phyloP scores from a whole-genome alignment of 495 filamentous ascomycete species.

The Penicillium steckii region DNA sequence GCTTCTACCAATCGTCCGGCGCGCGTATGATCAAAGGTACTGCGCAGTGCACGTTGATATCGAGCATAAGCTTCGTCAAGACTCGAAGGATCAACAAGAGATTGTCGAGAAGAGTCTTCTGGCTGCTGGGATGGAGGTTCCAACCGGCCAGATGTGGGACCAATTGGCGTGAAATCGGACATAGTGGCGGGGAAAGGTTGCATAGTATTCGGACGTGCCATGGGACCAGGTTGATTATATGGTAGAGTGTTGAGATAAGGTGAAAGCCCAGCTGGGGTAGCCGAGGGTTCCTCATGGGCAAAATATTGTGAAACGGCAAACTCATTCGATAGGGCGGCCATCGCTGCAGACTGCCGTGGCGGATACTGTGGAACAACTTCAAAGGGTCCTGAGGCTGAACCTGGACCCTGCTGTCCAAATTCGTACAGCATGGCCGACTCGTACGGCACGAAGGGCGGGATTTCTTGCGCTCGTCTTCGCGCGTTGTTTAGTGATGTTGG shows the following conservation, averaged over 20 bases:
- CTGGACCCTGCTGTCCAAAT: constrained; percentile 65
- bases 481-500: constrained; percentile 13
- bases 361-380: constrained; percentile 75
- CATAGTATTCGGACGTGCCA: constrained; percentile 47
- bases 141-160: constrained; percentile 29
- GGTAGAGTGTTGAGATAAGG: constrained; percentile 51
- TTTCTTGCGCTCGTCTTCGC: constrained; percentile 9
- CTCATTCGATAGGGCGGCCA: constrained; percentile 74
- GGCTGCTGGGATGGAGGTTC: constrained; percentile 32
- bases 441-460: constrained; percentile 49
- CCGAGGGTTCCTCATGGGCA: constrained; percentile 62
- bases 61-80: constrained; percentile 66
- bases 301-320: constrained; percentile 79
- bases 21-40: constrained; percentile 72
- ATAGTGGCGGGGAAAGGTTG: constrained; percentile 55
- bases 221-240: constrained; percentile 55
- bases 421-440: constrained; percentile 75
- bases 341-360: constrained; percentile 73
- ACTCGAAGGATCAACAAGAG: constrained; percentile 25
- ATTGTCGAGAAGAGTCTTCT: constrained; percentile 4
- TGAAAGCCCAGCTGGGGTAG: constrained; percentile 48
- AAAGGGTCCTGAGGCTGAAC: constrained; percentile 66
- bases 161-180: constrained; percentile 49
- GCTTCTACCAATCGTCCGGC: constrained; percentile 73
- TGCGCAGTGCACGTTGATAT: constrained; percentile 72